Evolutionary conservation across 2,329 filamentous ascomycete species (phyloP).

Genomic region (Claviceps maximensis): DNA sequence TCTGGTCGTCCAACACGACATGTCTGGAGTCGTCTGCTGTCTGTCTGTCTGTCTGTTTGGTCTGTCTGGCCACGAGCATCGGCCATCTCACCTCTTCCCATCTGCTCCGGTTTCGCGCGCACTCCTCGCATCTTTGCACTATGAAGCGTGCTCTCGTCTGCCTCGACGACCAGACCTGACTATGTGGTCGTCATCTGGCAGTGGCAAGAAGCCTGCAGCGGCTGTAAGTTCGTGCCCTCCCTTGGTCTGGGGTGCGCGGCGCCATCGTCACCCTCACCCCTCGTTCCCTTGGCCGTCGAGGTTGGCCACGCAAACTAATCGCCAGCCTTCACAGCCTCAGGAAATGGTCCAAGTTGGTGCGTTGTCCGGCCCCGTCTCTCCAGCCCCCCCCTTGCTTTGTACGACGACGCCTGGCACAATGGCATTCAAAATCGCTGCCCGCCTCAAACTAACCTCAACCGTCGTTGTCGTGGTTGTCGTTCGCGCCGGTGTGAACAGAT

Average conservation of each 20-base stretch:
- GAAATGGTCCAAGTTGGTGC: constrained; percentile 99
- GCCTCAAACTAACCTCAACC: background rate
- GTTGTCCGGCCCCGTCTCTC: constrained; percentile 14
- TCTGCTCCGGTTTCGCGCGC: constrained; percentile 3
- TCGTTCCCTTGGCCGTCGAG: background rate
- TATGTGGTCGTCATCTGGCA: constrained; percentile 54
- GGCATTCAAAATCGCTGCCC: too few species aligned
- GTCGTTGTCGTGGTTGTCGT: constrained; percentile 11
- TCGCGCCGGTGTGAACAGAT: constrained; percentile 26
- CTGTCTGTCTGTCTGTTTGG: too few species aligned
- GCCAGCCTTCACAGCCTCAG: constrained; percentile 39
- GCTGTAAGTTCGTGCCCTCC: constrained; percentile 43
- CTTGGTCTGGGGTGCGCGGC: background rate
- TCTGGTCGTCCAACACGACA: too few species aligned
- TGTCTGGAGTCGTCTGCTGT: too few species aligned
- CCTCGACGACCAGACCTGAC: constrained; percentile 18
- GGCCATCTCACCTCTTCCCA: background rate
- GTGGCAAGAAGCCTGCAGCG: constrained; percentile 56
- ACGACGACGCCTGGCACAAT: background rate
- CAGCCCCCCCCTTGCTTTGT: background rate
- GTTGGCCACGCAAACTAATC: constrained; percentile 10
- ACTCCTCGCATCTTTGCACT: constrained; percentile 12
- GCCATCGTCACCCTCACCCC: background rate
- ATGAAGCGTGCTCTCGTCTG: constrained; percentile 16
- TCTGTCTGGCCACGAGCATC: too few species aligned